Evolutionary conservation across 495 filamentous ascomycete genomes (phyloP).

Genomic region (Chaetomium cochliodes): DNA sequence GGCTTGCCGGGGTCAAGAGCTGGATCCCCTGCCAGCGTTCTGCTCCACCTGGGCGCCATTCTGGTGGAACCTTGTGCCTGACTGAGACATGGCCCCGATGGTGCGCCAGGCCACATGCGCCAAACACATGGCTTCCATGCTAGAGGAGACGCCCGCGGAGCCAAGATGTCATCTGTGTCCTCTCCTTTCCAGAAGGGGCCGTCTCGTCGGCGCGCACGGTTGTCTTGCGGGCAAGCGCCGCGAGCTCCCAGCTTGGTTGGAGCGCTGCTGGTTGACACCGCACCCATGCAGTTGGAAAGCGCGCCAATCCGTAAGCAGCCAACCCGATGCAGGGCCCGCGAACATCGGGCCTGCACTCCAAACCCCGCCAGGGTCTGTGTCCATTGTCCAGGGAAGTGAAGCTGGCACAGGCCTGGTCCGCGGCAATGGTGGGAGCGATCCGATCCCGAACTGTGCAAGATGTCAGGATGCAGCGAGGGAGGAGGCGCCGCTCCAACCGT

Average conservation of each 20-base stretch:
- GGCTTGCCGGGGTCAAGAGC: constrained; percentile 8
- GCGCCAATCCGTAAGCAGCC: constrained; percentile 10
- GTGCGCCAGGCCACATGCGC: constrained; percentile 6
- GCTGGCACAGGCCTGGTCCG: constrained; percentile 10
- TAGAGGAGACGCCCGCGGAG: background rate
- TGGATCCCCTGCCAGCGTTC: constrained; percentile 17
- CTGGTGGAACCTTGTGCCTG: constrained; percentile 10
- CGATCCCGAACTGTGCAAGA: constrained; percentile 16
- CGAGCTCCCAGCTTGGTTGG: background rate
- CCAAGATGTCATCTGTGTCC: constrained; percentile 7
- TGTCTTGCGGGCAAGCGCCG: constrained; percentile 6
- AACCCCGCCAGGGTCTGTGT: constrained; percentile 16
- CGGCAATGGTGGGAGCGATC: constrained; percentile 18
- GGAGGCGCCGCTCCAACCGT: constrained; percentile 13
- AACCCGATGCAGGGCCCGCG: constrained; percentile 17
- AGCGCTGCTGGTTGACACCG: background rate
- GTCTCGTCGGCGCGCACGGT: constrained; percentile 12
- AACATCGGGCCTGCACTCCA: constrained; percentile 25
- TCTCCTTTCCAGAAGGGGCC: constrained; percentile 9
- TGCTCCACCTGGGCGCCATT: constrained; percentile 19
- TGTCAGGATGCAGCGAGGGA: constrained; percentile 19
- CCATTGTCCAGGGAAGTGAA: constrained; percentile 19
- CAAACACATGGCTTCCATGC: constrained; percentile 13
- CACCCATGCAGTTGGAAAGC: background rate
- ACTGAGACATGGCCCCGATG: constrained; percentile 21